Evolutionary conservation across 441 rosid species (phyloP).

Genomic region (Gossypium davidsonii): DNA sequence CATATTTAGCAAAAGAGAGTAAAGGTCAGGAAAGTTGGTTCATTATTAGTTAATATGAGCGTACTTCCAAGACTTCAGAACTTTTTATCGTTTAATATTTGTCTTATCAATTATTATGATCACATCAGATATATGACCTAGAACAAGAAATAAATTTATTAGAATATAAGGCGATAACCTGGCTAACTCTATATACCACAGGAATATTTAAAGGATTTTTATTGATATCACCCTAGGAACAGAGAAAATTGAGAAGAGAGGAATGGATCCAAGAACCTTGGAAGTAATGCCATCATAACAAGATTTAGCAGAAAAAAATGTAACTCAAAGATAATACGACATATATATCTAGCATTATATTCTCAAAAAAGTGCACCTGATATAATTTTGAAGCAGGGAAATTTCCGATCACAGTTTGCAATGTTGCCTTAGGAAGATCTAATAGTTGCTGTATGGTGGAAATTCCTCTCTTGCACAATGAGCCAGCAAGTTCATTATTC

Average conservation of each 20-base stretch:
- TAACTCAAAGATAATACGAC: background rate
- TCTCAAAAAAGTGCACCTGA: constrained; percentile 47
- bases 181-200: background rate
- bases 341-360: background rate
- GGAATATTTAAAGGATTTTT: background rate
- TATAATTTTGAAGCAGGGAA: constrained; percentile 43
- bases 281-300: background rate
- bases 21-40: too few species aligned
- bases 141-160: constrained; percentile 1
- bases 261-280: background rate
- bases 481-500: constrained; percentile 53
- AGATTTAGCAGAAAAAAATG: background rate
- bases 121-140: background rate
- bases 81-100: too few species aligned
- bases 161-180: background rate
- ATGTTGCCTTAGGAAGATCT: constrained; percentile 53
- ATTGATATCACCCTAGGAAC: background rate
- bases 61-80: too few species aligned
- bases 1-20: background rate
- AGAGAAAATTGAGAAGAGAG: background rate
- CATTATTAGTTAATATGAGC: too few species aligned
- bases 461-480: constrained; percentile 48
- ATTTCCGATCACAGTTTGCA: constrained; percentile 58
- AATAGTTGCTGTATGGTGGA: constrained; percentile 61
- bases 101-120: too few species aligned